Evolutionary conservation across 2,329 filamentous ascomycete species (phyloP), one percentile per base, ranked within the genome.

Genomic region (Alternaria consortialis): DNA sequence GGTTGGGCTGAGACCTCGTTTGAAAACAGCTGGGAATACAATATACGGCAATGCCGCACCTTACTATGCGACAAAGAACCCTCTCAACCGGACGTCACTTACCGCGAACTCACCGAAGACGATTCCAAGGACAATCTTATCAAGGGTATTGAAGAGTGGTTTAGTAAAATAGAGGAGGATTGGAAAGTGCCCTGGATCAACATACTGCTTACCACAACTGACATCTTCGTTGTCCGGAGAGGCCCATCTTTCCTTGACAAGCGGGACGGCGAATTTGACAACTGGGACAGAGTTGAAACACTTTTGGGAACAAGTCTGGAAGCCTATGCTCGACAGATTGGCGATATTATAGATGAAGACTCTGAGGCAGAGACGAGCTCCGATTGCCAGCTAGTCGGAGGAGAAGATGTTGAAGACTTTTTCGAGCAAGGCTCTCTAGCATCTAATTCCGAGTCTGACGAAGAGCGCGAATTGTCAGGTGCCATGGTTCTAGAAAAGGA

Each of bases 1-100:
- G 60, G 63, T 3, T 69, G 60, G 54, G 47, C 53, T 4, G 65
- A 69, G 13, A 65, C 61, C 3, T 58, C 60, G 3, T 56, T 60
- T 27, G 36, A 13, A 8, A 34, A 53, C 17, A 39, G 60, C 34
- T 59, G 57, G 52, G 29, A 57, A 7, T 68, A 55, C n/a, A 50
- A 43, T 27, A 34, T 70, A 7, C 25, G 48, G 1, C 65, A 69
- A n/a, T 69, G 64, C 34, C 59, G 61, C 1, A 56, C 67, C 1
- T 51, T 70, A 12, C 43, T 61, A 2, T 51, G 61, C 23, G 32
- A 56, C 15, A 39, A 36, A 2, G 25, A 47, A 11, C 47, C 53
- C 12, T 42, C 9, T 2, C 5, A 9, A 7, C 15, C 23, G n/a
- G 12, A 60, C 4, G 34, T 66, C 1, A 56, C 31, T 11, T 70